phyloP scores from a whole-genome alignment of 805 yeast species.

The Cyberlindnera samutprakarnensis region DNA sequence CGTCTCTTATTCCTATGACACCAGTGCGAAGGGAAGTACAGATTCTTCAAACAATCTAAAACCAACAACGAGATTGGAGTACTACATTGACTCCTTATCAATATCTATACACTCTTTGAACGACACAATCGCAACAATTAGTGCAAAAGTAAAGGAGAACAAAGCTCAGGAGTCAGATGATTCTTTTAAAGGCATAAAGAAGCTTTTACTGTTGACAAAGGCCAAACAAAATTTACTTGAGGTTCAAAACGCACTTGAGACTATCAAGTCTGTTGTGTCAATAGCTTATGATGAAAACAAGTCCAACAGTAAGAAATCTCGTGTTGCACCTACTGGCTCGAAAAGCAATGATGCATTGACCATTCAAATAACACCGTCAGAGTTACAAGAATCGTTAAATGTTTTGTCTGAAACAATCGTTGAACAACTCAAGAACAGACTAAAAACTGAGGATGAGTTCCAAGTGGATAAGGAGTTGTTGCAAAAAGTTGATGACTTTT shows the following conservation, averaged over 20 bases:
- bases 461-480: conserved; percentile 29
- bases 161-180: conserved; percentile 12
- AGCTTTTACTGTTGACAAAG: conserved; percentile 35
- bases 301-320: background rate
- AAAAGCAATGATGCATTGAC: conserved; percentile 1
- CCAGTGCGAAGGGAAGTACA: conserved; percentile 15
- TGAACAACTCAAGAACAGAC: conserved; percentile 28
- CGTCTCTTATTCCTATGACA: conserved; percentile 32
- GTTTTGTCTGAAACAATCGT: conserved; percentile 38
- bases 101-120: conserved; percentile 51
- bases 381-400: conserved; percentile 32
- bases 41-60: conserved; percentile 25
- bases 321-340: conserved; percentile 17
- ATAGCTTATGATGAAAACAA: conserved; percentile 17
- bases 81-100: conserved; percentile 53
- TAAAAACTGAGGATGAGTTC: conserved; percentile 20
- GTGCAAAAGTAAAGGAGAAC: conserved; percentile 20
- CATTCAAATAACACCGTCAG: conserved; percentile 24
- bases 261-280: conserved; percentile 31
- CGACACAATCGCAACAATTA: conserved; percentile 31
- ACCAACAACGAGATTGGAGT: conserved; percentile 53
- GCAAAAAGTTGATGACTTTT: conserved; percentile 39
- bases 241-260: conserved; percentile 40
- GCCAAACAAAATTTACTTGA: conserved; percentile 38
- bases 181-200: conserved; percentile 27